A percentile compares a stretch with the other conserved stretches of the same genome.
phyloP scores from a whole-genome alignment of 495 filamentous ascomycete species.

The Penicillium riverlandense region DNA sequence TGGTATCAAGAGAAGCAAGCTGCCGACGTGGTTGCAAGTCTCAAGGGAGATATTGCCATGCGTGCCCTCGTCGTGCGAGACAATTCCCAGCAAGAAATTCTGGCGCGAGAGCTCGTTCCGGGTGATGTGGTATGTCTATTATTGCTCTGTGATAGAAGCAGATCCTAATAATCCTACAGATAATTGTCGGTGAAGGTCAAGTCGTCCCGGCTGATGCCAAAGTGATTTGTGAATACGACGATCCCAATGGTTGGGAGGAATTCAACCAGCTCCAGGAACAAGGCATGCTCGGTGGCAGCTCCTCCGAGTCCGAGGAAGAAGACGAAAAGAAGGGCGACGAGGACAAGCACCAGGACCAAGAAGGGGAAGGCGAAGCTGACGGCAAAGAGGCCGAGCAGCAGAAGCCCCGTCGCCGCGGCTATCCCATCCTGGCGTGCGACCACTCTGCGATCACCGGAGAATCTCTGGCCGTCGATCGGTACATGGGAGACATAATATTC shows the following conservation, averaged over 20 bases:
- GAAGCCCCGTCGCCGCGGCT: conserved; percentile 30
- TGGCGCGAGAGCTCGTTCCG: conserved; percentile 69
- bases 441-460: conserved; percentile 72
- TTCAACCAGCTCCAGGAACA: conserved; percentile 48
- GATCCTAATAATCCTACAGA: conserved; percentile 29
- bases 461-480: conserved; percentile 66
- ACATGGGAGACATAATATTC: conserved; percentile 60
- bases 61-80: conserved; percentile 61
- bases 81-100: conserved; percentile 55
- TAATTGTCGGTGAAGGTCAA: conserved; percentile 63
- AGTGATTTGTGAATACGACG: conserved; percentile 64
- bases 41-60: conserved; percentile 79
- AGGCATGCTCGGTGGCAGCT: conserved; percentile 48
- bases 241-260: conserved; percentile 58
- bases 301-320: conserved; percentile 42
- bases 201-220: conserved; percentile 65
- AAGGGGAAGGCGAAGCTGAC: conserved; percentile 8
- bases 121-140: conserved; percentile 63
- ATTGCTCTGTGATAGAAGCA: neutral
- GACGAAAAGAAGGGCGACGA: conserved; percentile 5
- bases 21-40: conserved; percentile 69
- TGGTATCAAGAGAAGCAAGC: conserved; percentile 85
- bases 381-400: conserved; percentile 5
- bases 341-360: conserved; percentile 5
- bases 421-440: conserved; percentile 58